Evolutionary conservation across 2,329 filamentous ascomycete species (phyloP).

Genomic region (Penicillium sp.): DNA sequence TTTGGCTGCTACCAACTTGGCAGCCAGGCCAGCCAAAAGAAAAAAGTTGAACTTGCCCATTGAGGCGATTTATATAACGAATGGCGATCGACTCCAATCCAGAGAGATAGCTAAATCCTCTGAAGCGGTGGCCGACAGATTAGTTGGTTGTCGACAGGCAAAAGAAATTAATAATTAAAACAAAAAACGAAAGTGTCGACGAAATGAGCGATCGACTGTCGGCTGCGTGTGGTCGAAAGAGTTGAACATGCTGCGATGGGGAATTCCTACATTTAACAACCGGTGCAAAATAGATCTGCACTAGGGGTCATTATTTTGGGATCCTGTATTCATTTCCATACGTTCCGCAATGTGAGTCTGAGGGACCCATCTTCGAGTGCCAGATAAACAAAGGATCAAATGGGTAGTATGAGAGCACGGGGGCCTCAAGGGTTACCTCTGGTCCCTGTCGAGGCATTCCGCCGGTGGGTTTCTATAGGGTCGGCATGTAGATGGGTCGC

Average conservation of each 20-base stretch:
- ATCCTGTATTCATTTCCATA: conserved; percentile 1
- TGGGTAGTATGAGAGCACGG: not conserved
- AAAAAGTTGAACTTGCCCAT: conserved; percentile 25
- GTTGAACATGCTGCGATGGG: not conserved
- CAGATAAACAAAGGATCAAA: conserved; percentile 8
- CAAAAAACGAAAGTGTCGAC: conserved; percentile 16
- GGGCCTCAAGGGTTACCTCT: not conserved
- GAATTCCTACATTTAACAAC: conserved; percentile 20
- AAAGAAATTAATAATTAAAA: conserved; percentile 12
- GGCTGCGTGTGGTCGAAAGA: conserved; percentile 15
- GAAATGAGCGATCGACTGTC: conserved; percentile 15
- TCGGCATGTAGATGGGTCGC: conserved; percentile 18
- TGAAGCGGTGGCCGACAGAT: conserved; percentile 14
- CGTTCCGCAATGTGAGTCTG: conserved; percentile 8
- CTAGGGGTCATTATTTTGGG: conserved; percentile 22
- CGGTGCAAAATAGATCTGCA: conserved; percentile 15
- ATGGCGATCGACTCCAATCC: conserved; percentile 16
- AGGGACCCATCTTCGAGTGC: conserved; percentile 16
- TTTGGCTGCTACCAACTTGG: conserved; percentile 24
- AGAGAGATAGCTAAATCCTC: conserved; percentile 22
- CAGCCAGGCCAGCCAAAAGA: conserved; percentile 22
- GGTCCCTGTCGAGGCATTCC: conserved; percentile 18
- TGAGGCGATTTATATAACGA: conserved; percentile 16
- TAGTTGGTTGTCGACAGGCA: conserved; percentile 3
- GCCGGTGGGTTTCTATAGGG: not conserved